These are phyloP conservation scores for Serpula lacrymans DNA, from an alignment of 768 basidiomycete species.

Conservation along the genomic window DNA sequence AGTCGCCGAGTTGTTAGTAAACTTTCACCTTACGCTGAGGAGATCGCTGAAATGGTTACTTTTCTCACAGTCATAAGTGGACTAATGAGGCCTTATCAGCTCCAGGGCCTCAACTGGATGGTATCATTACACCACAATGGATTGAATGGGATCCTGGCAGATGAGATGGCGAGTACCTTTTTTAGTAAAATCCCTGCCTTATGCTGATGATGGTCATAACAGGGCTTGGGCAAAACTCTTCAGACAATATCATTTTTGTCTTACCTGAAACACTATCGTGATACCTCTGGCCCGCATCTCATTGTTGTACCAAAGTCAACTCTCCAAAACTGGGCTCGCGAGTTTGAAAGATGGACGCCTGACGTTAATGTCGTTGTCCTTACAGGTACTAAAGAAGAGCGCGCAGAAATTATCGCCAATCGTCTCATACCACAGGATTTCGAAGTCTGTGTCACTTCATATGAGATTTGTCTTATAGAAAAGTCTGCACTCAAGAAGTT, in stretches of 20 bases:
- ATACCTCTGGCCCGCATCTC: slow-evolving; percentile 80
- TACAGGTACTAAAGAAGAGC: slow-evolving; percentile 87
- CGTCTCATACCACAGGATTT: slow-evolving; percentile 85
- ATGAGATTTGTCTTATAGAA: slow-evolving; percentile 96
- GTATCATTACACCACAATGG: slow-evolving; percentile 94
- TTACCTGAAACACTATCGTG: slow-evolving; percentile 84
- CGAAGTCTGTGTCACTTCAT: slow-evolving; percentile 92
- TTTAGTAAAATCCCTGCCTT: background rate
- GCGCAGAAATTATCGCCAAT: slow-evolving; percentile 73
- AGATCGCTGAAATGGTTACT: slow-evolving; percentile 5
- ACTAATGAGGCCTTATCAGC: slow-evolving; percentile 87
- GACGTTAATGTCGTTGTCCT: slow-evolving; percentile 80
- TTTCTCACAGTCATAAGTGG: slow-evolving; percentile 73
- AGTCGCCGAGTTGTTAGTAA: slow-evolving; percentile 80
- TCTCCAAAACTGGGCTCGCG: slow-evolving; percentile 93
- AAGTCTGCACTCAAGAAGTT: slow-evolving; percentile 91
- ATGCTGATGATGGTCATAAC: slow-evolving; percentile 4
- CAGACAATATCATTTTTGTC: slow-evolving; percentile 98
- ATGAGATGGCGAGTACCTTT: slow-evolving; percentile 76
- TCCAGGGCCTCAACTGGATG: slow-evolving; percentile 98
- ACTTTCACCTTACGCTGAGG: background rate
- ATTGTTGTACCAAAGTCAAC: slow-evolving; percentile 99
- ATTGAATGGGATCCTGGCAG: slow-evolving; percentile 93
- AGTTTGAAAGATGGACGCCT: slow-evolving; percentile 89
- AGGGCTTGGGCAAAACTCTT: slow-evolving; percentile 97